Base-by-base conservation (phyloP, 2,329 filamentous ascomycete species). In the Ophiognomonia clavigignenti-juglandacearum region DNA sequence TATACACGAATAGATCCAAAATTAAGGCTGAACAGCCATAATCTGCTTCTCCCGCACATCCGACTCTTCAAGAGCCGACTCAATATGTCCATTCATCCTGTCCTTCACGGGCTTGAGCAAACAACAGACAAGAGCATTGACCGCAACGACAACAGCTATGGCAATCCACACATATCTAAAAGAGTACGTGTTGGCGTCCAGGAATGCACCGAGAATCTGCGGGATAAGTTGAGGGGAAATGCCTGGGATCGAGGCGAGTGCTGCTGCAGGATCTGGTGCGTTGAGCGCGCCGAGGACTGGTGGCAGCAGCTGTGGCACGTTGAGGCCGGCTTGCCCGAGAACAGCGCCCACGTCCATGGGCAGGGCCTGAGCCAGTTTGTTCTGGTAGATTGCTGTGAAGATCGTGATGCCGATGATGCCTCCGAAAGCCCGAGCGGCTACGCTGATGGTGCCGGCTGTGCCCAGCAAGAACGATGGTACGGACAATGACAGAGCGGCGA, bases 341-440 rank as follows among this genome's bases (percentile, higher is more conserved):
- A 42, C 37, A 3, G 29, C 23, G 2, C 31, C 41, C 6, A 41
- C 47, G 9, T 49, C 24, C 2, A 19, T 27, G 6, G 42, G 42
- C 10, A 49, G 22, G 6, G 14, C 31, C 9, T 19, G 36, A 23
- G 19, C 19, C 42, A 49, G 36, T 20, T 45, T 49, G 42, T 49
- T 49, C 23, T 45, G 27, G n/a, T 49, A 49, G 18, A 49, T 49
- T 1, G 42, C 42, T 5, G 47, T 49, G 37, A 49, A 49, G 13
- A 49, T 49, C 4, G 42, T 49, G n/a, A 49, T 49, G n/a, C 42
- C 47, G 14, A 49, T 45, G 14, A 49, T 45, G 3, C 47, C 47
- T 7, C 47, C 47, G 18, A 49, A 24, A 14, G 47, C 47, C 20
- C 47, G 47, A 10, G 36, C 37, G 3, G 41, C 40, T 3, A 49